Evolutionary conservation across 352 stramenopile species (phyloP).

Genomic region (Pythium sp.): DNA sequence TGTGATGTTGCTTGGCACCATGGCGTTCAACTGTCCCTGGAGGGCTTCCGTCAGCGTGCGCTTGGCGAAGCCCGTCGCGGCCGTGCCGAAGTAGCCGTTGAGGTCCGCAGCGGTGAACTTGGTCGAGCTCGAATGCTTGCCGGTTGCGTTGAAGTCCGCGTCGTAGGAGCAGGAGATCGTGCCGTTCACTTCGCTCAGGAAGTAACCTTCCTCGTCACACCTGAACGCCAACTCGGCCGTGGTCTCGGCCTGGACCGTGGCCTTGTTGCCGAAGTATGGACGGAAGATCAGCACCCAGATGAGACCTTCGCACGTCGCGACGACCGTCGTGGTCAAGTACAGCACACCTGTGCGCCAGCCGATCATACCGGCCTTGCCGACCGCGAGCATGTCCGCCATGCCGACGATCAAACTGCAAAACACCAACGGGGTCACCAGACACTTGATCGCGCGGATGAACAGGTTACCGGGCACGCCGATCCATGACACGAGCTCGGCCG

Average conservation of each 20-base stretch:
- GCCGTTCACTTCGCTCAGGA: conserved; percentile 16
- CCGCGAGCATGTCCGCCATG: conserved; percentile 38
- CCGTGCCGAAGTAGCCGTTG: conserved; percentile 37
- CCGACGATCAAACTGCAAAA: conserved; percentile 44
- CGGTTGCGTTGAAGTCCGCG: conserved; percentile 22
- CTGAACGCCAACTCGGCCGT: conserved; percentile 17
- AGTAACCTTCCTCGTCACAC: conserved; percentile 22
- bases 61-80: no score
- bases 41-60: conserved; percentile 27
- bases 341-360: conserved; percentile 26
- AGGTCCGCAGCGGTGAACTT: no score
- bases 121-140: no score
- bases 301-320: conserved; percentile 30
- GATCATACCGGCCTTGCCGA: conserved; percentile 35
- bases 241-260: conserved; percentile 7
- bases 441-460: conserved; percentile 52
- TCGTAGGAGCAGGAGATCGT: conserved; percentile 16
- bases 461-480: conserved; percentile 34
- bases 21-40: conserved; percentile 27
- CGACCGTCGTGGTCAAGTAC: conserved; percentile 34
- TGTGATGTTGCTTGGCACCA: conserved; percentile 47
- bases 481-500: conserved; percentile 25
- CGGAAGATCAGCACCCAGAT: conserved; percentile 34
- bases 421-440: conserved; percentile 39
- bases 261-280: conserved; percentile 24